phyloP scores from a whole-genome alignment of 306 rosid genomes.

The Fragaria vesca region DNA sequence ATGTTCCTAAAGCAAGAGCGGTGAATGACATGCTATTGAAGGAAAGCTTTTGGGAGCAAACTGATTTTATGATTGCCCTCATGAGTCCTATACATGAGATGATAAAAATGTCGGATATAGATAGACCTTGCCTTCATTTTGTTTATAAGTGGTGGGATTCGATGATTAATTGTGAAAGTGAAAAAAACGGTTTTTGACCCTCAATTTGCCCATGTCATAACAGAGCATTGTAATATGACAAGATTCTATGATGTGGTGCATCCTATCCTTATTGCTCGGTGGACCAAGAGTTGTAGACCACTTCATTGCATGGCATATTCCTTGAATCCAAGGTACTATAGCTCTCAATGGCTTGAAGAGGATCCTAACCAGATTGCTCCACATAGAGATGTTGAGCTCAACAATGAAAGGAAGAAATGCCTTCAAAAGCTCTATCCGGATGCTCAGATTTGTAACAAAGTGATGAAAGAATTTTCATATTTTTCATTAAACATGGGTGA shows the following conservation, averaged over 20 bases:
- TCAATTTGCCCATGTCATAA: neutral
- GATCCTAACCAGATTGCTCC: neutral
- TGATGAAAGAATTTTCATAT: neutral
- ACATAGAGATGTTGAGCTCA: neutral
- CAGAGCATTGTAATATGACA: neutral
- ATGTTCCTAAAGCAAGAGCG: neutral
- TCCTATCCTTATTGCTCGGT: neutral
- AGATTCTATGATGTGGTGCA: neutral
- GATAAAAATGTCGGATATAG: neutral
- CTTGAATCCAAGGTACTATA: neutral
- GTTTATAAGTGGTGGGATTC: constrained; percentile 2
- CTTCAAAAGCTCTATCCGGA: neutral
- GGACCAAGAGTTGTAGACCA: neutral
- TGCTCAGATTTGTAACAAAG: neutral
- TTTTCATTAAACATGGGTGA: neutral
- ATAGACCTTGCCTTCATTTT: neutral
- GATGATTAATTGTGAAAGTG: neutral
- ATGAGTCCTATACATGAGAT: neutral
- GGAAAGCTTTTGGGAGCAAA: neutral
- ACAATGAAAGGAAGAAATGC: neutral
- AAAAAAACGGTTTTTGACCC: neutral
- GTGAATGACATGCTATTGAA: neutral
- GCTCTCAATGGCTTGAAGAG: neutral
- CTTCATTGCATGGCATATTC: neutral
- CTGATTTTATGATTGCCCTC: neutral